phyloP scores from a whole-genome alignment of 1,284 basidiomycete genomes.

The Malassezia psittaci region DNA sequence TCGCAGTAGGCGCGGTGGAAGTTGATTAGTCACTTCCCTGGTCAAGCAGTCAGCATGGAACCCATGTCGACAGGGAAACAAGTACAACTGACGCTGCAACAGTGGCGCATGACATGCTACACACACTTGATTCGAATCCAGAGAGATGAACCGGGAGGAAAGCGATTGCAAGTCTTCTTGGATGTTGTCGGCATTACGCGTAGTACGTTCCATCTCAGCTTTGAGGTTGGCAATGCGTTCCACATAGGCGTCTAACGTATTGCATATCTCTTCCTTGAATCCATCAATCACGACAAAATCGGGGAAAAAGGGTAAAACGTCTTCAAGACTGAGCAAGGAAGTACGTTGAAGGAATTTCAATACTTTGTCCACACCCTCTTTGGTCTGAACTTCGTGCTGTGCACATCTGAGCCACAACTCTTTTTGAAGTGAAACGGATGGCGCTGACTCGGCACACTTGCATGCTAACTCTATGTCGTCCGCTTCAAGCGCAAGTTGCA shows the following conservation, averaged over 20 bases:
- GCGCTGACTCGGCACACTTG: conserved; percentile 34
- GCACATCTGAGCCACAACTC: conserved; percentile 97
- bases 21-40: conserved; percentile 35
- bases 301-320: conserved; percentile 97
- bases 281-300: conserved; percentile 99
- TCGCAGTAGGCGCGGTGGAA: conserved; percentile 33
- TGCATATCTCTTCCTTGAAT: conserved; percentile 97
- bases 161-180: conserved; percentile 78
- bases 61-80: conserved; percentile 91
- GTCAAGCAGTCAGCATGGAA: conserved; percentile 51
- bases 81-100: conserved; percentile 84
- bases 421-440: conserved; percentile 57
- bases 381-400: conserved; percentile 88
- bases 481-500: conserved; percentile 69
- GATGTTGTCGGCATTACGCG: conserved; percentile 80
- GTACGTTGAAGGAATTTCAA: conserved; percentile 93
- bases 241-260: conserved; percentile 86
- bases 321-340: conserved; percentile 90
- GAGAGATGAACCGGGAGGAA: conserved; percentile 80
- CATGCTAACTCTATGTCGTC: conserved; percentile 52
- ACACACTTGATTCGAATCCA: conserved; percentile 79
- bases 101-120: conserved; percentile 66
- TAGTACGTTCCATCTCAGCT: conserved; percentile 91
- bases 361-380: conserved; percentile 92
- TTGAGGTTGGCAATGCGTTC: conserved; percentile 81